Evolutionary conservation across 23 red algal species (phyloP).

Genomic region (Gracilaria caudata): DNA sequence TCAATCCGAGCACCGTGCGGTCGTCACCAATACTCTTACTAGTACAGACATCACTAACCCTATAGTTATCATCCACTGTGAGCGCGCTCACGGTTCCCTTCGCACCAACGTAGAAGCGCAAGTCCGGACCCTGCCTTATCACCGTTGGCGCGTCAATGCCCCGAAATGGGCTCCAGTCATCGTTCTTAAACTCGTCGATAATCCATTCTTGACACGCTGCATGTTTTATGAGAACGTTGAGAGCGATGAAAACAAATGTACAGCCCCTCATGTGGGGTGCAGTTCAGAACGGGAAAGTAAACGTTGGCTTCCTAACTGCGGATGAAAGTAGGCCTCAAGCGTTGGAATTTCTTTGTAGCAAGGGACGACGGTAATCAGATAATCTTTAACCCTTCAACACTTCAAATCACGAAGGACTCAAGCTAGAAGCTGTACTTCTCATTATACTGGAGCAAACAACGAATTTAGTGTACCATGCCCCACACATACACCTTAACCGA

Average conservation of each 20-base stretch:
- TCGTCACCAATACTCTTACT: constrained; percentile 48
- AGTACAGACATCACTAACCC: constrained; percentile 50
- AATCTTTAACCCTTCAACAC: not conserved
- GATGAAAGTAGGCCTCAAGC: not conserved
- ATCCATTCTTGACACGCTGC: constrained; percentile 31
- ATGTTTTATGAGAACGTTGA: not conserved
- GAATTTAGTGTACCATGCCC: not conserved
- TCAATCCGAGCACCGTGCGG: constrained; percentile 52
- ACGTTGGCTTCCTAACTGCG: not conserved
- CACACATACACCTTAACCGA: not conserved
- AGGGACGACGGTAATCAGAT: not conserved
- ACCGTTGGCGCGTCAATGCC: constrained; percentile 58
- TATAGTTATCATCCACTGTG: constrained; percentile 47
- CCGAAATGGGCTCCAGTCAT: constrained; percentile 42
- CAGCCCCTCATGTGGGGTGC: not conserved
- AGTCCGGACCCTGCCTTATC: constrained; percentile 51
- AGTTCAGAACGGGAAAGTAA: not conserved
- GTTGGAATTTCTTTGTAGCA: not conserved
- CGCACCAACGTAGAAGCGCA: constrained; percentile 54
- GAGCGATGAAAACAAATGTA: not conserved
- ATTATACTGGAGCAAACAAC: not conserved
- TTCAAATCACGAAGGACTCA: too few relatives aligned
- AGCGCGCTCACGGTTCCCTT: constrained; percentile 56
- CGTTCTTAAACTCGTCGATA: constrained; percentile 59
- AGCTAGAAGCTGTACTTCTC: not conserved